phyloP scores from a whole-genome alignment of 352 stramenopile species.

The Poterioochromonas sp. region DNA sequence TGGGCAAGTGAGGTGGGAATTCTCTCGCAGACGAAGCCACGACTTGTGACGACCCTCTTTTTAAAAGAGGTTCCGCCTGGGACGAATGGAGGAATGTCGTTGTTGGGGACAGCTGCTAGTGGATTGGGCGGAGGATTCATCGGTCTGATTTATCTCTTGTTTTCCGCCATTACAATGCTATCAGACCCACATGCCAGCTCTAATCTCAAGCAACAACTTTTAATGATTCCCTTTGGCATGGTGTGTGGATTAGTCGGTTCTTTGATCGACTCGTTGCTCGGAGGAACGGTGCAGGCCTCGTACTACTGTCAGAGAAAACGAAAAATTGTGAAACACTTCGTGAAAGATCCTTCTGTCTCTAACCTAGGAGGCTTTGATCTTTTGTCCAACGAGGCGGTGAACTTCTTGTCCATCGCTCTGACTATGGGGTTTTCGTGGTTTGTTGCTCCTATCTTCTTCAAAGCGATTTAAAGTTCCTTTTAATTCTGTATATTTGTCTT shows the following conservation, averaged over 20 bases:
- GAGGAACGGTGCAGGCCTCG: slow-evolving; percentile 64
- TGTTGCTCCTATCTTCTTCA: slow-evolving; percentile 11
- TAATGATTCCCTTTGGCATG: slow-evolving; percentile 55
- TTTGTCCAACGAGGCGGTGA: slow-evolving; percentile 29
- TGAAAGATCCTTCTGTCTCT: background rate
- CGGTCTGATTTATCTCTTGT: slow-evolving; percentile 58
- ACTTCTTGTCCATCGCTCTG: slow-evolving; percentile 14
- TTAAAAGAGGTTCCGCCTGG: slow-evolving; percentile 62
- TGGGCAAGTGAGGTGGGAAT: slow-evolving; percentile 88
- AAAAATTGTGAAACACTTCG: slow-evolving; percentile 50
- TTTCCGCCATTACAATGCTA: background rate
- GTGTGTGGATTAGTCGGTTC: slow-evolving; percentile 60
- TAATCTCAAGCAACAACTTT: slow-evolving; percentile 40
- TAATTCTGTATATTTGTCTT: too few relatives aligned
- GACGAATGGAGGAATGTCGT: slow-evolving; percentile 84
- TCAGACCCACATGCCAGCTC: background rate
- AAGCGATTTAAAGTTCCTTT: too few relatives aligned
- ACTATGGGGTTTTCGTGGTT: slow-evolving; percentile 25
- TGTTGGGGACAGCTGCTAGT: slow-evolving; percentile 64
- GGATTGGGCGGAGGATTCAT: slow-evolving; percentile 71
- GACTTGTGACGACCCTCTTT: slow-evolving; percentile 70
- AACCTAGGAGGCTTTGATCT: background rate
- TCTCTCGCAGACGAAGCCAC: slow-evolving; percentile 58
- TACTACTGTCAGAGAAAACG: slow-evolving; percentile 55
- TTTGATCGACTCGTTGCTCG: slow-evolving; percentile 66